Evolutionary conservation across 345 rosid genomes (phyloP), one percentile per base, ranked within the genome.

Genomic region (Psidium friedrichsthalianum): DNA sequence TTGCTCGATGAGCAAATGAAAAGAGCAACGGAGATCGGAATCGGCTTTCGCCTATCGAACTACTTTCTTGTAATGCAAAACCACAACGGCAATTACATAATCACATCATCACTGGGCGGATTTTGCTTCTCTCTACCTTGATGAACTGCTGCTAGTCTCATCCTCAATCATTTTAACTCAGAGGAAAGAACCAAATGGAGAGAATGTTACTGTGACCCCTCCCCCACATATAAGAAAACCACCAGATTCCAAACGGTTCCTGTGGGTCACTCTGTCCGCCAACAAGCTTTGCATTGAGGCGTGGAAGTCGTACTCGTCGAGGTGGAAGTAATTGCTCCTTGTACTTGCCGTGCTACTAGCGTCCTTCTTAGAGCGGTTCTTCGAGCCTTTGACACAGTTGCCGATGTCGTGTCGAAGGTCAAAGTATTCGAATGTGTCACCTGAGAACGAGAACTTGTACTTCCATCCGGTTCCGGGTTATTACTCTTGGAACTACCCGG

Each of bases 191-290:
- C 91, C 89, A 87, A n/a, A 91, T 24, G 93, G 92, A 25, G 89
- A 87, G 27, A 87, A 54, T 74, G 82, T 14, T 44, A 87, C 85
- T 8, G 88, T 52, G 42, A 69, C 78, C 56, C 92, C 90, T 76
- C 91, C 94, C 18, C 90, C 89, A 27, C 96, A 94, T 6, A 92
- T 85, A 8, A 90, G 89, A 85, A 94, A 74, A 84, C 90, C 83
- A 32, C 95, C 93, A 10, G 89, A 84, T 54, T 91, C 92, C 86
- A 89, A 87, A 85, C 92, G 89, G 90, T 85, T 92, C 52, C 84
- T 91, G 11, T 88, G 85, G 58, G 87, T n/a, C 52, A 93, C 87
- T 22, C 85, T 92, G 87, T 94, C 97, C 14, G 91, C 90, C 86
- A 93, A 83, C 85, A 90, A 86, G 86, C 88, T 88, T 82, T 91